A percentile compares a stretch with the other conserved stretches of the same genome.
These are phyloP conservation scores for Raffaelea deltoideospora DNA, from an alignment of 2,329 filamentous ascomycete genomes.

Conservation along the genomic window DNA sequence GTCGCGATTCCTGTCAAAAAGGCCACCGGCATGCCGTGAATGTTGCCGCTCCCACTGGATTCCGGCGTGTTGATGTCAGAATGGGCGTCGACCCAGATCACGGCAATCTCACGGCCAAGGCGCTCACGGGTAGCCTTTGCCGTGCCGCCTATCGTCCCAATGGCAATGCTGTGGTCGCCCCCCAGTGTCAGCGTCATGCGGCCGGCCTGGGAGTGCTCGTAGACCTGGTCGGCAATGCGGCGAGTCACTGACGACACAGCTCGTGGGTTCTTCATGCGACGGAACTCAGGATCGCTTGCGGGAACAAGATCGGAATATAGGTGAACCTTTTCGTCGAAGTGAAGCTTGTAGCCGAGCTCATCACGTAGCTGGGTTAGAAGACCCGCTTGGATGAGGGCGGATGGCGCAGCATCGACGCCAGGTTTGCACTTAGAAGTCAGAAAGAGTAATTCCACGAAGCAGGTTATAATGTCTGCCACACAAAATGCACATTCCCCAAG, in stretches of 20 bases:
- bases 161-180: slow-evolving; percentile 92
- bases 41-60: slow-evolving; percentile 76
- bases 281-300: slow-evolving; percentile 58
- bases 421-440: slow-evolving; percentile 52
- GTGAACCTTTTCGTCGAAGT: slow-evolving; percentile 72
- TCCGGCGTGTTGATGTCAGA: slow-evolving; percentile 96
- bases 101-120: slow-evolving; percentile 67
- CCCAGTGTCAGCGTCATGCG: slow-evolving; percentile 85
- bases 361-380: slow-evolving; percentile 69
- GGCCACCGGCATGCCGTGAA: slow-evolving; percentile 94
- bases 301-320: slow-evolving; percentile 65
- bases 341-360: slow-evolving; percentile 77
- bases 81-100: slow-evolving; percentile 98
- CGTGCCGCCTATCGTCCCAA: slow-evolving; percentile 79
- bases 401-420: slow-evolving; percentile 81
- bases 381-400: slow-evolving; percentile 76
- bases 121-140: slow-evolving; percentile 78
- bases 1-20: slow-evolving; percentile 77
- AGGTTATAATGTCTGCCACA: no score
- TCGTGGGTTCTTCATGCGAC: slow-evolving; percentile 86
- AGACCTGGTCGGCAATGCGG: slow-evolving; percentile 69
- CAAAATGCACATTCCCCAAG: no score
- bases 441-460: no score
- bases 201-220: slow-evolving; percentile 68
- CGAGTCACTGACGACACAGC: slow-evolving; percentile 75